These are phyloP conservation scores for Neofusicoccum sp. DNA, from an alignment of 2,329 filamentous ascomycete species.

Conservation along the genomic window DNA sequence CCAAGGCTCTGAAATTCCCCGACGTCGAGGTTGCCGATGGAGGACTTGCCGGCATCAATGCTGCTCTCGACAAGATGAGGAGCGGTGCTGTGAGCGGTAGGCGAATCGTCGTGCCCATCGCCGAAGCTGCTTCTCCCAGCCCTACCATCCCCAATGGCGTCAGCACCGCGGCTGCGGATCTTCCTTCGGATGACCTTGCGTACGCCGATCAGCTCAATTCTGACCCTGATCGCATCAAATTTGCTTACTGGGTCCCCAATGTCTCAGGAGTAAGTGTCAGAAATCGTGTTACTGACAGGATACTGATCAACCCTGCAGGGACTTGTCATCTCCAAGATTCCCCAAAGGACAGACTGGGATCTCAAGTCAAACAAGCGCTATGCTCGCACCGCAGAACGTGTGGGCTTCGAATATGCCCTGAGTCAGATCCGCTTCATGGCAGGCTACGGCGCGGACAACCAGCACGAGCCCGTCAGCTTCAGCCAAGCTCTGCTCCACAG, in stretches of 20 bases:
- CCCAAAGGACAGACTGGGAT: slow-evolving; percentile 51
- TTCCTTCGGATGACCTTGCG: slow-evolving; percentile 2
- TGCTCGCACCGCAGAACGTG: slow-evolving; percentile 48
- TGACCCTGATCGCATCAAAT: slow-evolving; percentile 45
- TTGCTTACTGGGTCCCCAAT: slow-evolving; percentile 56
- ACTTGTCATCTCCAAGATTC: slow-evolving; percentile 53
- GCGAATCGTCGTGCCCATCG: slow-evolving; percentile 58
- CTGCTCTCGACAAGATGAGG: slow-evolving; percentile 64
- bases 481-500: slow-evolving; percentile 50
- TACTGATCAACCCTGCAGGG: slow-evolving; percentile 26
- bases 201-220: slow-evolving; percentile 42
- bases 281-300: neutral
- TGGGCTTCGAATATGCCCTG: slow-evolving; percentile 53
- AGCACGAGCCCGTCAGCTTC: slow-evolving; percentile 55
- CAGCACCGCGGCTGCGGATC: neutral
- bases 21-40: slow-evolving; percentile 64
- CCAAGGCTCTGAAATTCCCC: slow-evolving; percentile 55
- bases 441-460: slow-evolving; percentile 48
- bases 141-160: neutral
- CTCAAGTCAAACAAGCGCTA: slow-evolving; percentile 50
- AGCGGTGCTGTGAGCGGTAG: slow-evolving; percentile 66
- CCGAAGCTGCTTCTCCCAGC: neutral
- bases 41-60: slow-evolving; percentile 66
- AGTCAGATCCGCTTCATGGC: slow-evolving; percentile 56
- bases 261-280: slow-evolving; percentile 42